These are phyloP conservation scores for Cichorium intybus DNA, from an alignment of 140 eudicot species.

Conservation along the genomic window DNA sequence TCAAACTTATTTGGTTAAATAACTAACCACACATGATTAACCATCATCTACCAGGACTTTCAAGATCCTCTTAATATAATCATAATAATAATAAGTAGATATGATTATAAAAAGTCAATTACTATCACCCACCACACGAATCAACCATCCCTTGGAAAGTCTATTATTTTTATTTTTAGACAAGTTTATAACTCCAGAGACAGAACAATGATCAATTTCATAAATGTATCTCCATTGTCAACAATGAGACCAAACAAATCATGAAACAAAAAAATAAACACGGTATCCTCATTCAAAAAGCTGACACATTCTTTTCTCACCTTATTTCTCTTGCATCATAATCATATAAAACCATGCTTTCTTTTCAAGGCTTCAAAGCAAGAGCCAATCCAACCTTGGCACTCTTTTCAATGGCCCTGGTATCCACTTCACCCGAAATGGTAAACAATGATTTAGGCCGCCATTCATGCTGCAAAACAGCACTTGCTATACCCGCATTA, in stretches of 20 bases:
- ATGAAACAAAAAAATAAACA: slow-evolving; percentile 15
- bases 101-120: too few species aligned
- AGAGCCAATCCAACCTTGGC: slow-evolving; percentile 58
- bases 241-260: slow-evolving; percentile 23
- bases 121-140: too few species aligned
- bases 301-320: too few species aligned
- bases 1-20: too few species aligned
- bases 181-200: too few species aligned
- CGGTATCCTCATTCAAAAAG: slow-evolving; percentile 28
- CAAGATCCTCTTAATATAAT: too few species aligned
- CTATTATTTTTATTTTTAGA: too few species aligned
- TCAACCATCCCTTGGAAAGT: too few species aligned
- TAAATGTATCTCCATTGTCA: slow-evolving; percentile 20
- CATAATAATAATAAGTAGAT: too few species aligned
- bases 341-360: not conserved
- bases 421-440: slow-evolving; percentile 53
- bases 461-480: slow-evolving; percentile 59
- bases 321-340: slow-evolving; percentile 26
- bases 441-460: slow-evolving; percentile 47
- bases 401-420: slow-evolving; percentile 52
- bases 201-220: too few species aligned
- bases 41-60: too few species aligned
- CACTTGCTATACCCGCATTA: slow-evolving; percentile 49
- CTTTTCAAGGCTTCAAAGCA: slow-evolving; percentile 38
- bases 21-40: too few species aligned